phyloP scores from a whole-genome alignment of 2,329 filamentous ascomycete species.

The Pezicula radicicola region DNA sequence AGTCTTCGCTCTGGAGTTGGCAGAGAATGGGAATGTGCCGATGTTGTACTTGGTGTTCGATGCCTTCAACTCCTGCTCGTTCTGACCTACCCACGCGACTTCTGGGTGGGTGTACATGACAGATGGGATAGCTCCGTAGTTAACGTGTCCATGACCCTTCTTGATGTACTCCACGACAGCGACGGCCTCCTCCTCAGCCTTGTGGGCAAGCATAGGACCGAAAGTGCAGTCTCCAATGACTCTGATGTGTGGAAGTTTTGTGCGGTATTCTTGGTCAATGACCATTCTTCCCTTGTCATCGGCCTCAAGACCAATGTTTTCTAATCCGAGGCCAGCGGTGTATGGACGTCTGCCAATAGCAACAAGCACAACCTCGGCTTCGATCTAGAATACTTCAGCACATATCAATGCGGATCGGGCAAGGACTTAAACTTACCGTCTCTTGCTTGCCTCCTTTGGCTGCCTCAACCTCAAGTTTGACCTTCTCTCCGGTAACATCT shows the following conservation, averaged over 20 bases:
- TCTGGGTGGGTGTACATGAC: constrained; percentile 99
- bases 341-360: constrained; percentile 96
- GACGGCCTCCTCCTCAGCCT: constrained; percentile 97
- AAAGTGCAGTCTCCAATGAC: constrained; percentile 96
- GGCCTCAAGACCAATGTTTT: constrained; percentile 88
- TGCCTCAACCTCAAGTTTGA: constrained; percentile 84
- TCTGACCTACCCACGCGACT: constrained; percentile 98
- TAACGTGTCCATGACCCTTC: constrained; percentile 97
- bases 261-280: constrained; percentile 98
- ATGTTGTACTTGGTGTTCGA: constrained; percentile 87
- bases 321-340: constrained; percentile 84
- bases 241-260: constrained; percentile 94
- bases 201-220: constrained; percentile 98
- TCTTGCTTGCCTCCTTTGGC: constrained; percentile 96
- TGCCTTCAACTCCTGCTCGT: constrained; percentile 91
- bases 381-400: constrained; percentile 54
- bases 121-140: constrained; percentile 95
- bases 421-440: constrained; percentile 56
- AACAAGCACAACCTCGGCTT: constrained; percentile 92
- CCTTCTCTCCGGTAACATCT: constrained; percentile 71
- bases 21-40: constrained; percentile 94
- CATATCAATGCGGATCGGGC: neutral
- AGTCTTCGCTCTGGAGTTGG: constrained; percentile 98
- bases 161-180: constrained; percentile 95
- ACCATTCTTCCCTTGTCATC: constrained; percentile 94